Percentiles rank a stretch among this genome's conserved stretches.
Conservation (phyloP, 768 basidiomycete genomes). For the Boletus reticulatus region DNA sequence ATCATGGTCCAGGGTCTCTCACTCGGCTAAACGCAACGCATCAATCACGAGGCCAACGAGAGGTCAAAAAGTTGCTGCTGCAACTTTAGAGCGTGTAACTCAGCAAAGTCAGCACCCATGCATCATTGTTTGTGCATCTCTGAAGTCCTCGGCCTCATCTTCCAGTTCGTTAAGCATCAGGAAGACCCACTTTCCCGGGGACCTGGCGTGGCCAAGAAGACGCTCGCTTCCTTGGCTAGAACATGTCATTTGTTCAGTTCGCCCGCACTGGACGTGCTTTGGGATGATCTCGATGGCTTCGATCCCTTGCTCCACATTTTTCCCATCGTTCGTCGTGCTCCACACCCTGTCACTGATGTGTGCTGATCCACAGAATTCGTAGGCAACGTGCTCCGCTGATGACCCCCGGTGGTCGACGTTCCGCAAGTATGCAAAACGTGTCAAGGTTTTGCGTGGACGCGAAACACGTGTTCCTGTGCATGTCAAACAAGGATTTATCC, state of each 20-base stretch:
- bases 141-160: constrained; percentile 10
- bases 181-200: not conserved
- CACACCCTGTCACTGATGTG: not conserved
- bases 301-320: constrained; percentile 8
- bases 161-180: not conserved
- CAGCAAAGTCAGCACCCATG: constrained; percentile 29
- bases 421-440: constrained; percentile 21
- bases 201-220: not conserved
- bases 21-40: too few species aligned
- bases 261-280: constrained; percentile 11
- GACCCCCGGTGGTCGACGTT: constrained; percentile 19
- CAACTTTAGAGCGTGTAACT: too few species aligned
- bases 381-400: constrained; percentile 1
- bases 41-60: not conserved
- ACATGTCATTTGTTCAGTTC: constrained; percentile 15
- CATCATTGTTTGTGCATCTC: constrained; percentile 28
- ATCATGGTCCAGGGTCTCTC: too few species aligned
- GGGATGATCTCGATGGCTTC: constrained; percentile 11
- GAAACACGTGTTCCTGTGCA: not conserved
- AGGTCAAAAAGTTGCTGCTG: not conserved
- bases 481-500: constrained; percentile 1
- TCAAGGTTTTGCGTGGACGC: constrained; percentile 10
- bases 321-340: constrained; percentile 1
- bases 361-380: not conserved
- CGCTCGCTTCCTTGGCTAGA: constrained; percentile 9